Base-by-base conservation (phyloP, 2,329 filamentous ascomycete species). In the Talaromyces sp. region DNA sequence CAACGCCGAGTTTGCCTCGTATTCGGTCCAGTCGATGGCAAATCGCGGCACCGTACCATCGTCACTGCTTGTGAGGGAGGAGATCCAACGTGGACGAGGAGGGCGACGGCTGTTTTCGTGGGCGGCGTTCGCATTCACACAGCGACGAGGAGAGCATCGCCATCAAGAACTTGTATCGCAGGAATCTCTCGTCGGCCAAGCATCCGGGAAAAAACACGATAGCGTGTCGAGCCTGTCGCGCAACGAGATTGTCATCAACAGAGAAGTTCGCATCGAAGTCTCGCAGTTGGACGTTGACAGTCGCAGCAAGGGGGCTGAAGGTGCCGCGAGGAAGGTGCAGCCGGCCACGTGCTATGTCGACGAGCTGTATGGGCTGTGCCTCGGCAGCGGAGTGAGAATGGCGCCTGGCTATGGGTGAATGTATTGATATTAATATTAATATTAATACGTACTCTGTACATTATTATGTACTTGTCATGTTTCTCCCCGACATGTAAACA, bases 211-310 rank as follows among this genome's bases (percentile, higher is more conserved):
- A 51, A 51, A 28, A 18, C 23, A 23, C 23, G 23, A 23, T 23
- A 23, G 23, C 2, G 23, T 23, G 23, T 23, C 2, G 23, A 23
- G 23, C 23, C 14, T 12, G 5, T 52, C 58, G 31, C 16, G 40
- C 31, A 59, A 50, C 23, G 60, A 62, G 27, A 62, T 62, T 33
- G 51, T 62, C 23, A 51, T 62, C 28, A 62, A 56, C 51, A 62
- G 58, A 10, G 60, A 62, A 52, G 60, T 62, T 40, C 58, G 56
- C 2, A 56, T 62, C 4, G 60, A 62, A 40, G 60, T 62, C n/a
- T 56, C 60, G 23, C 60, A 56, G 12, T 28, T 62, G 18, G 60
- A 62, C 31, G 60, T 59, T 2, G 60, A 59, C 23, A 36, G 58
- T 47, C 51, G 55, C 4, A 58, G 12, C 18, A 53, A 33, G 28